Conservation (phyloP, 768 basidiomycete species). For the Lactarius trivialis region DNA sequence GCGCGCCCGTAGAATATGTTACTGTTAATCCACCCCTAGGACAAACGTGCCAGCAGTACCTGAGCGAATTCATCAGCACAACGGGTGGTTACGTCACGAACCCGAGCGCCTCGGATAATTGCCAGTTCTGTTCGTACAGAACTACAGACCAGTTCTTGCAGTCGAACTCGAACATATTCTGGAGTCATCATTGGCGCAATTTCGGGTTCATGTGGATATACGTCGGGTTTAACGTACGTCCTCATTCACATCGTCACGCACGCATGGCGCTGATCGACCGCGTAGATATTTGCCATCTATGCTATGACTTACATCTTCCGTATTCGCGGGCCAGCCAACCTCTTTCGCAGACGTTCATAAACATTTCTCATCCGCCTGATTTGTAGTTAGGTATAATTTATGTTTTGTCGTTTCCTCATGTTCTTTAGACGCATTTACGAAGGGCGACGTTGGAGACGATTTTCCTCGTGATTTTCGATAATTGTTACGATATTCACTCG, state of each 20-base stretch:
- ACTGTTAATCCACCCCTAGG: conserved; percentile 42
- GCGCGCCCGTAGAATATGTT: conserved; percentile 57
- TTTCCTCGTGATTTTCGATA: not conserved
- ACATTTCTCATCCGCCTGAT: no score
- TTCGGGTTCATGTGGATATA: conserved; percentile 42
- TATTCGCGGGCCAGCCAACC: conserved; percentile 29
- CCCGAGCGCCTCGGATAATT: conserved; percentile 33
- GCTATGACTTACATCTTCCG: conserved; percentile 53
- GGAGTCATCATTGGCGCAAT: conserved; percentile 43
- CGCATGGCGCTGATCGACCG: not conserved
- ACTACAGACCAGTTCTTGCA: conserved; percentile 55
- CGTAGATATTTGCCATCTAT: conserved; percentile 41
- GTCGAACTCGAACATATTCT: conserved; percentile 53
- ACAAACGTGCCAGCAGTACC: conserved; percentile 42
- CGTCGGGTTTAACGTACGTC: conserved; percentile 39
- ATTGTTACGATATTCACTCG: not conserved
- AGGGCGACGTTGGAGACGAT: not conserved
- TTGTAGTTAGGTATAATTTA: no score
- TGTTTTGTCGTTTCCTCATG: not conserved
- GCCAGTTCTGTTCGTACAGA: conserved; percentile 50
- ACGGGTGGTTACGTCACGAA: conserved; percentile 46
- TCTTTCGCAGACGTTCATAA: conserved; percentile 3
- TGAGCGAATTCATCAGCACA: conserved; percentile 35
- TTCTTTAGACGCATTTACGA: not conserved
- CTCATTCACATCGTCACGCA: not conserved